A percentile compares a stretch with the other conserved stretches of the same genome.
phyloP scores from a whole-genome alignment of 768 basidiomycete genomes.

The Hirschioporus abietinus region DNA sequence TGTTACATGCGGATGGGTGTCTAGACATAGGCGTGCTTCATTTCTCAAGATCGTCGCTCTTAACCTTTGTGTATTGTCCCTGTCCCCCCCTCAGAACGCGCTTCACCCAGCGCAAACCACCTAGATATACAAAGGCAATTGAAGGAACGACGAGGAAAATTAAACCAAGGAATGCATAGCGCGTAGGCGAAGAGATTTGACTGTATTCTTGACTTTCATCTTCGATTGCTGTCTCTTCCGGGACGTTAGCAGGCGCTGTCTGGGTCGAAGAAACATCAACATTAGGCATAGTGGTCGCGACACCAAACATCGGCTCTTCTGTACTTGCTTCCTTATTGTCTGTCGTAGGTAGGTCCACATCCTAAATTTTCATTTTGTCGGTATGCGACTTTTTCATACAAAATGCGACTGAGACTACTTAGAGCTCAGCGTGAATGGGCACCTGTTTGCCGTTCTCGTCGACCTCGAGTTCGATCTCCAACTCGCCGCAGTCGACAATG shows the following conservation, averaged over 20 bases:
- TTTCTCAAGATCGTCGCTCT: conserved; percentile 47
- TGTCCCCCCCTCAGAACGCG: conserved; percentile 33
- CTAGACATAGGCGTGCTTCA: conserved; percentile 17
- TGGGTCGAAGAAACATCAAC: conserved; percentile 2
- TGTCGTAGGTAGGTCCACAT: conserved; percentile 5
- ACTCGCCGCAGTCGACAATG: conserved; percentile 88
- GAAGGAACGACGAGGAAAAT: conserved; percentile 41
- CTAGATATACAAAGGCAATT: conserved; percentile 45
- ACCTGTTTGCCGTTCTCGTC: conserved; percentile 80
- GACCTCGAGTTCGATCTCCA: conserved; percentile 46
- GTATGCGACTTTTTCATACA: conserved; percentile 23
- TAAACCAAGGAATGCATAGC: conserved; percentile 22
- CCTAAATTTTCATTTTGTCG: conserved; percentile 1
- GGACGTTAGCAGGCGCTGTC: background rate
- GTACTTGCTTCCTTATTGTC: background rate
- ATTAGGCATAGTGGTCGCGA: conserved; percentile 3
- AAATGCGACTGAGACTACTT: conserved; percentile 29
- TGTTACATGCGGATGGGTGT: background rate
- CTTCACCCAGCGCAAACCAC: conserved; percentile 42
- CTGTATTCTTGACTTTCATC: background rate
- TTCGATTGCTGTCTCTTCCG: background rate
- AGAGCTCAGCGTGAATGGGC: conserved; percentile 93
- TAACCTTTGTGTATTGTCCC: conserved; percentile 41
- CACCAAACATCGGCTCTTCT: conserved; percentile 1
- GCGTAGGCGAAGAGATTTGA: conserved; percentile 11